These are phyloP conservation scores for Monosporascus sp. DNA, from an alignment of 2,329 filamentous ascomycete species.

Conservation along the genomic window DNA sequence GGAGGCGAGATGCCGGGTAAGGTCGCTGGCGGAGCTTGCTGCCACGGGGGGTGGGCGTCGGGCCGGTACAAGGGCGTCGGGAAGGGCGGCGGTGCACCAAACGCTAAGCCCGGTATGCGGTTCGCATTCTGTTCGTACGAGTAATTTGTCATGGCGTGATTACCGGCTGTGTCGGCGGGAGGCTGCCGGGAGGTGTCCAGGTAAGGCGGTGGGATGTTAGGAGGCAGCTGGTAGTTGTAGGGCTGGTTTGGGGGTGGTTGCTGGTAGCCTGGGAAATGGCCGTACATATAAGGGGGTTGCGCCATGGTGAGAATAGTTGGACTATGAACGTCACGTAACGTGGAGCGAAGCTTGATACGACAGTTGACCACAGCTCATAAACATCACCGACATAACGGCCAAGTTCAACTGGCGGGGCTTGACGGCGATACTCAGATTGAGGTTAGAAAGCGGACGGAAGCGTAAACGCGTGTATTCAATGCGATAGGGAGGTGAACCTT, in stretches of 20 bases:
- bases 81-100: conserved; percentile 17
- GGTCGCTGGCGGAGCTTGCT: conserved; percentile 1
- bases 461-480: too few species aligned
- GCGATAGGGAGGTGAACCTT: too few species aligned
- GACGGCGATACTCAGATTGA: too few species aligned
- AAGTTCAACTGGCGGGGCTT: too few species aligned
- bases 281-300: conserved; percentile 32
- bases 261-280: conserved; percentile 24
- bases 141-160: conserved; percentile 25
- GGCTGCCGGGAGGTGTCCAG: conserved; percentile 9
- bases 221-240: conserved; percentile 9
- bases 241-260: conserved; percentile 17
- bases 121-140: conserved; percentile 34
- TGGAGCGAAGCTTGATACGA: conserved; percentile 4
- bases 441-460: too few species aligned
- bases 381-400: not conserved
- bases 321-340: conserved; percentile 7
- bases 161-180: conserved; percentile 8
- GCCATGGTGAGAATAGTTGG: conserved; percentile 27
- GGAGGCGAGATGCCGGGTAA: not conserved
- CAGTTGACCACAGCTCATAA: conserved; percentile 1
- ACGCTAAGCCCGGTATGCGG: conserved; percentile 34
- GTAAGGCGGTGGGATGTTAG: conserved; percentile 7
- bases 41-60: conserved; percentile 9
- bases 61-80: conserved; percentile 8